These are phyloP conservation scores for Pseudogymnoascus sp. DNA, from an alignment of 2,329 filamentous ascomycete species.

Conservation along the genomic window DNA sequence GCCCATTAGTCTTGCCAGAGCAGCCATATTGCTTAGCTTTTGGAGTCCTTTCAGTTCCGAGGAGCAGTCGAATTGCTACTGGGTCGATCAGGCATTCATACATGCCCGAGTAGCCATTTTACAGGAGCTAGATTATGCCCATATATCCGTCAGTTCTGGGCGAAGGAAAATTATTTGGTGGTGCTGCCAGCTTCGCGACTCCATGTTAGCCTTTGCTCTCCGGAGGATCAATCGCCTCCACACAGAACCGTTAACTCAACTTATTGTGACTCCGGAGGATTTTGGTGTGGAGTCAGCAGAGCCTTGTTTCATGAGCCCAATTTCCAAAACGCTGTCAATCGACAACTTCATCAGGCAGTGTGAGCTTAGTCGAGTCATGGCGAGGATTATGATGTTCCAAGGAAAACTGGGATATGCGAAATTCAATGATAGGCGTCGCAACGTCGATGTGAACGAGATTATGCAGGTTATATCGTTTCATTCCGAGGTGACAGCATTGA, in stretches of 20 bases:
- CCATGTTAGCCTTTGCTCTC: constrained; percentile 7
- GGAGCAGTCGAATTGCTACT: constrained; percentile 10
- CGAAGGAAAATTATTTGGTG: constrained; percentile 10
- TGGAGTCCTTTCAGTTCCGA: constrained; percentile 11
- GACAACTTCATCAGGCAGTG: constrained; percentile 10
- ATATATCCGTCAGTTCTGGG: background rate
- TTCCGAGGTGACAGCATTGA: background rate
- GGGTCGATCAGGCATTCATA: constrained; percentile 10
- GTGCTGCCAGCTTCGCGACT: constrained; percentile 9
- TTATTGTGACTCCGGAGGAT: background rate
- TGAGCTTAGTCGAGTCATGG: constrained; percentile 9
- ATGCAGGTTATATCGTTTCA: constrained; percentile 10
- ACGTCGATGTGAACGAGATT: constrained; percentile 4
- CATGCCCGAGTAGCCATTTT: background rate
- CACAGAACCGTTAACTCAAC: background rate
- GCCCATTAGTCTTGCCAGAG: constrained; percentile 1
- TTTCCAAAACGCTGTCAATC: background rate
- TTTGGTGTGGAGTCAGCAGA: constrained; percentile 5
- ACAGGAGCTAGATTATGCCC: background rate
- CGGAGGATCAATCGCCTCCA: constrained; percentile 8
- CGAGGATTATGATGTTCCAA: constrained; percentile 9
- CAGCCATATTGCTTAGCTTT: constrained; percentile 10
- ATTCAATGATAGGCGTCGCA: background rate
- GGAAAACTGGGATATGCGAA: background rate
- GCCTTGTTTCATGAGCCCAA: constrained; percentile 2